A percentile compares a stretch with the other conserved stretches of the same genome.
phyloP scores from a whole-genome alignment of 2,329 filamentous ascomycete genomes.

The Cercospora zeae-maydis region DNA sequence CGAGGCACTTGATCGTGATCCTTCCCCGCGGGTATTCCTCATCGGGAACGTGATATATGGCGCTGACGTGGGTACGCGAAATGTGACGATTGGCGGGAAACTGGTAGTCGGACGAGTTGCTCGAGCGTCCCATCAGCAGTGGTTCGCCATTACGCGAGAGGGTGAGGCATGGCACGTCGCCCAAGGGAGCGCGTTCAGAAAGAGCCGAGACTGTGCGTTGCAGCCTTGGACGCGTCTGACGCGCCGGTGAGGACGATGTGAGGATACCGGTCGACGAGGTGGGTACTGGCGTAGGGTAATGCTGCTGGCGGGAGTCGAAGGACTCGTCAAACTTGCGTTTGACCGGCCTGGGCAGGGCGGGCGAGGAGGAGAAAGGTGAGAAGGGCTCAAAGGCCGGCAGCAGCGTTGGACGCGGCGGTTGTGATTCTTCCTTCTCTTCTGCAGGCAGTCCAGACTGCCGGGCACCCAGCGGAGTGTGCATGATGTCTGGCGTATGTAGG shows the following conservation, averaged over 20 bases:
- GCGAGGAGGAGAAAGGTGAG: slow-evolving; percentile 67
- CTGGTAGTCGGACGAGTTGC: slow-evolving; percentile 92
- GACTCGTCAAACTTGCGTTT: slow-evolving; percentile 62
- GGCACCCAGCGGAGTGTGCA: slow-evolving; percentile 24
- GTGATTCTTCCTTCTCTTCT: slow-evolving; percentile 20
- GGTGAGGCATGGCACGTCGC: slow-evolving; percentile 75
- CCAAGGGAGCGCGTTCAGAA: slow-evolving; percentile 79
- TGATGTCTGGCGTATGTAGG: slow-evolving; percentile 24
- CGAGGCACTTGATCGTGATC: slow-evolving; percentile 84
- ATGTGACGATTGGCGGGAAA: slow-evolving; percentile 88
- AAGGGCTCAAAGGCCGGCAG: slow-evolving; percentile 68
- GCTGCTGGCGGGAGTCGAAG: slow-evolving; percentile 52
- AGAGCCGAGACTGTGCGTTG: slow-evolving; percentile 61
- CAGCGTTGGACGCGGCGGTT: slow-evolving; percentile 53
- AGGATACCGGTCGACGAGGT: slow-evolving; percentile 91
- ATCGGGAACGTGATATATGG: slow-evolving; percentile 70
- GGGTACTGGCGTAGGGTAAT: slow-evolving; percentile 87
- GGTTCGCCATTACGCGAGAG: slow-evolving; percentile 77
- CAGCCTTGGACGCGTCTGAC: slow-evolving; percentile 49
- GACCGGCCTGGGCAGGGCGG: slow-evolving; percentile 61
- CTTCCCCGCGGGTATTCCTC: slow-evolving; percentile 67
- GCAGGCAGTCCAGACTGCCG: slow-evolving; percentile 18
- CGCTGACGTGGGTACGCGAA: slow-evolving; percentile 88
- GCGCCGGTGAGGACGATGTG: slow-evolving; percentile 74
- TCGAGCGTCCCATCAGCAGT: slow-evolving; percentile 85